Base-by-base conservation (phyloP, 2,329 filamentous ascomycete genomes). In the Harringtonia aguacate region DNA sequence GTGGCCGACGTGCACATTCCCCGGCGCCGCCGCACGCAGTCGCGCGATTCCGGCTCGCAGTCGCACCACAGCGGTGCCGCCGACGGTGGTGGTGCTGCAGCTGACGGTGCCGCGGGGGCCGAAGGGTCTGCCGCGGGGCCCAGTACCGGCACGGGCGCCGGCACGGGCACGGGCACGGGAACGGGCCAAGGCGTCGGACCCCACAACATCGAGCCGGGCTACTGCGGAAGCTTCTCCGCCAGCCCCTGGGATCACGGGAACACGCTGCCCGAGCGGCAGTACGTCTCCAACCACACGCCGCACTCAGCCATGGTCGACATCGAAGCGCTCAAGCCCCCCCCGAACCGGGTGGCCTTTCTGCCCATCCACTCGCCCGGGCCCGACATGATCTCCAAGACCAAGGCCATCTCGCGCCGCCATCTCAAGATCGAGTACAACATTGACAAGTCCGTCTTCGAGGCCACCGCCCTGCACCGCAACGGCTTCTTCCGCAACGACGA, bases 371-470 rank as follows among this genome's bases (percentile, higher is more conserved):
- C 84, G 4, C 78, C 77, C 0, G 73, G 74, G 2, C 73, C 73
- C 6, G 68, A 75, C 39, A 76, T 77, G 48, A 73, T 77, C 3
- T 68, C 61, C 47, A 77, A 74, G 49, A 85, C 84, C 41, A 84
- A 83, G 56, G 75, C 74, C 41, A 88, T 89, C 44, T 89, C 84
- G 4, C 70, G 84, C 48, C 68, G 82, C 52, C 85, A 90, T 58
- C 67, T 86, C 39, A 81, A 79, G 54, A 86, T 90, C 52, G 67
- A 74, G 38, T 89, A 81, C 62, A 83, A 84, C 54, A 68, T 74
- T 48, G 66, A 76, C 13, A 69, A 69, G 34, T 69, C 75, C 18
- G 65, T 75, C 8, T 89, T 86, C 54, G 77, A 86, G 56, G 76
- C 84, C 38, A 67, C 71, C 21, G 70, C 73, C 0, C 54, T 78